Conservation (phyloP, 352 stramenopile genomes). For the Pythium utonaiense region DNA sequence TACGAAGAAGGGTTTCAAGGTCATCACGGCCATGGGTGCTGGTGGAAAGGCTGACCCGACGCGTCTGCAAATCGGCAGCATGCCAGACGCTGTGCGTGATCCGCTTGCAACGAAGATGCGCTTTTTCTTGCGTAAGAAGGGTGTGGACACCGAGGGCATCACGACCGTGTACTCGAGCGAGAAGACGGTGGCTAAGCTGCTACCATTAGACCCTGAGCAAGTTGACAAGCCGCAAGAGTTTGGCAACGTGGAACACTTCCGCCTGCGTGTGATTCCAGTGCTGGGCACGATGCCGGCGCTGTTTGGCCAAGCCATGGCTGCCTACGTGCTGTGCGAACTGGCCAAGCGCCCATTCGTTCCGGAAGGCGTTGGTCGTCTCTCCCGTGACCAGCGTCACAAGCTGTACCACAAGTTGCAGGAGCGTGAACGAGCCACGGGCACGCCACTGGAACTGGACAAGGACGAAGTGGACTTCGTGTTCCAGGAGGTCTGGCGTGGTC, state of each 20-base stretch:
- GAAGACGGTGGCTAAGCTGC: constrained; percentile 94
- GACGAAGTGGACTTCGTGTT: constrained; percentile 88
- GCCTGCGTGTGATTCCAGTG: constrained; percentile 95
- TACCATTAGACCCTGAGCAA: constrained; percentile 93
- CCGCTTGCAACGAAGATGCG: constrained; percentile 95
- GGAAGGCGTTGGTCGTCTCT: constrained; percentile 61
- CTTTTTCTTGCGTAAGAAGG: constrained; percentile 90
- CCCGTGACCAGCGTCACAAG: constrained; percentile 85
- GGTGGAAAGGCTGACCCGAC: constrained; percentile 97
- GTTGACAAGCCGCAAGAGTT: constrained; percentile 88
- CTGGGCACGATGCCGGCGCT: constrained; percentile 94
- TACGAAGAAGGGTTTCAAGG: constrained; percentile 65
- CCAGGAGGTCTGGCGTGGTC: constrained; percentile 80
- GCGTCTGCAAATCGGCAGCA: constrained; percentile 93
- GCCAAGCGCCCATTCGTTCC: constrained; percentile 87
- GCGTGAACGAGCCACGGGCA: constrained; percentile 57
- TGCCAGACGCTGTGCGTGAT: constrained; percentile 93
- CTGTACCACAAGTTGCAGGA: constrained; percentile 80
- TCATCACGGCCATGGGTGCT: constrained; percentile 90
- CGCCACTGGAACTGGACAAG: constrained; percentile 70
- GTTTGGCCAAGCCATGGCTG: constrained; percentile 96
- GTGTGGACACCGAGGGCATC: constrained; percentile 61
- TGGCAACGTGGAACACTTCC: constrained; percentile 95
- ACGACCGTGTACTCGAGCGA: constrained; percentile 94
- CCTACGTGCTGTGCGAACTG: constrained; percentile 93